Evolutionary conservation across 495 filamentous ascomycete species (phyloP).

Genomic region (Trichoderma parareesei): DNA sequence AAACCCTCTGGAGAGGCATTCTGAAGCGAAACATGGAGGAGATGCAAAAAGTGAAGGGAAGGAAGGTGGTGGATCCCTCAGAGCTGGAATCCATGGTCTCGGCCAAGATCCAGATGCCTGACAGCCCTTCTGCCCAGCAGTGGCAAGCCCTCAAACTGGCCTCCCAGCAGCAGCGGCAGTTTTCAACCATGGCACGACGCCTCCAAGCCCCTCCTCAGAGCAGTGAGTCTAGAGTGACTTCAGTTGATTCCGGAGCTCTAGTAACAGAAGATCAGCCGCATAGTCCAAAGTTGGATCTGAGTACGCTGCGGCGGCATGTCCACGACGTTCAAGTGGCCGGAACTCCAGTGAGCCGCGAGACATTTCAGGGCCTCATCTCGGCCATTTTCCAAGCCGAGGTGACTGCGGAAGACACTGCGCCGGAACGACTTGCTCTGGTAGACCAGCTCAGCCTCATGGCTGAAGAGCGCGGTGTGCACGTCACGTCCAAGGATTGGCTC

Average conservation of each 20-base stretch:
- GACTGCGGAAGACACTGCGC: slow-evolving; percentile 8
- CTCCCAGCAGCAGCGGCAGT: slow-evolving; percentile 25
- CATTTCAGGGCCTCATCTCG: slow-evolving; percentile 25
- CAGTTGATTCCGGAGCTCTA: not conserved
- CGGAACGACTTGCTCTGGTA: slow-evolving; percentile 22
- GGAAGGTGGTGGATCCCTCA: not conserved
- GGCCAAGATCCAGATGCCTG: not conserved
- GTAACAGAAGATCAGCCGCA: slow-evolving; percentile 11
- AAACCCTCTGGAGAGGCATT: slow-evolving; percentile 60
- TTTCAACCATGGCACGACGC: slow-evolving; percentile 19
- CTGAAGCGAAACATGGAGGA: slow-evolving; percentile 19
- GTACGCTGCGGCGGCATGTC: slow-evolving; percentile 14
- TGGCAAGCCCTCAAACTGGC: slow-evolving; percentile 5
- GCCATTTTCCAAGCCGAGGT: slow-evolving; percentile 23
- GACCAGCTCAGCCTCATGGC: slow-evolving; percentile 30
- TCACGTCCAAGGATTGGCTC: slow-evolving; percentile 30
- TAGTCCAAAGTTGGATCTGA: slow-evolving; percentile 25
- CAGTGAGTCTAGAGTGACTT: slow-evolving; percentile 15
- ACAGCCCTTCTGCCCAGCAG: not conserved
- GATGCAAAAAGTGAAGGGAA: slow-evolving; percentile 4
- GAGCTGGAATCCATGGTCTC: not conserved
- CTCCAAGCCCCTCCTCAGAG: slow-evolving; percentile 6
- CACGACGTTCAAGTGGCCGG: slow-evolving; percentile 23
- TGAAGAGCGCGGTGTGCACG: slow-evolving; percentile 25
- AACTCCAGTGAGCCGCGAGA: slow-evolving; percentile 25